These are phyloP conservation scores for Gaultheria prostrata DNA, from an alignment of 148 eudicot genomes.

Conservation along the genomic window DNA sequence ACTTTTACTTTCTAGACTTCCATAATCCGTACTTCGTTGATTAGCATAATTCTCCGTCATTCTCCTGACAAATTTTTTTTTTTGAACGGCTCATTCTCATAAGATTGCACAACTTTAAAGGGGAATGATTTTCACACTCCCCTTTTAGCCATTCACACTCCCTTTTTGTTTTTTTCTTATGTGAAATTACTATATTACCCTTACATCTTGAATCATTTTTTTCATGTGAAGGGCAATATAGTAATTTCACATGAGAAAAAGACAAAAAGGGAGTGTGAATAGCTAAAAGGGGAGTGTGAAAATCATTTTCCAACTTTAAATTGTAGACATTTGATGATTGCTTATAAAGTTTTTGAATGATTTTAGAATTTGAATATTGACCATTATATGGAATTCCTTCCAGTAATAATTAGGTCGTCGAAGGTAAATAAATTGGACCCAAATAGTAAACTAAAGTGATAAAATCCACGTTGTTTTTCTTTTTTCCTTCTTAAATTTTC, in stretches of 20 bases:
- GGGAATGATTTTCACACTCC: no score
- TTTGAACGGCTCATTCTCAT: no score
- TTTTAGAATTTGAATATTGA: background rate
- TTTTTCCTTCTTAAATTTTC: slow-evolving; percentile 8
- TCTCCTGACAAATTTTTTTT: background rate
- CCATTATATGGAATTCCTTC: background rate
- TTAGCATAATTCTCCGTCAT: background rate
- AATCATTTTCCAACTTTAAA: background rate
- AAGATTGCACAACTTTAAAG: background rate
- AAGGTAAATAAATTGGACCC: background rate
- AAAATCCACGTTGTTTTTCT: background rate
- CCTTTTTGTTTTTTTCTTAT: no score
- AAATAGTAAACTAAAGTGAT: background rate
- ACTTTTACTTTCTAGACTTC: background rate
- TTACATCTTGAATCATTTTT: no score
- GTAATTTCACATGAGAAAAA: no score
- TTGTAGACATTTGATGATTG: background rate
- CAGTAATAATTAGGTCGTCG: background rate
- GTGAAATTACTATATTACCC: no score
- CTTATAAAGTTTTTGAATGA: background rate
- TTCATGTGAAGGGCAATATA: no score
- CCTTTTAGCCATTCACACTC: no score
- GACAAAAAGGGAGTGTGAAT: no score
- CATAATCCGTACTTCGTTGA: background rate
- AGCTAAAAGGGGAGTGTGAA: no score